Base-by-base conservation (phyloP, 768 basidiomycete genomes). In the Lactifluus hygrophoroides region DNA sequence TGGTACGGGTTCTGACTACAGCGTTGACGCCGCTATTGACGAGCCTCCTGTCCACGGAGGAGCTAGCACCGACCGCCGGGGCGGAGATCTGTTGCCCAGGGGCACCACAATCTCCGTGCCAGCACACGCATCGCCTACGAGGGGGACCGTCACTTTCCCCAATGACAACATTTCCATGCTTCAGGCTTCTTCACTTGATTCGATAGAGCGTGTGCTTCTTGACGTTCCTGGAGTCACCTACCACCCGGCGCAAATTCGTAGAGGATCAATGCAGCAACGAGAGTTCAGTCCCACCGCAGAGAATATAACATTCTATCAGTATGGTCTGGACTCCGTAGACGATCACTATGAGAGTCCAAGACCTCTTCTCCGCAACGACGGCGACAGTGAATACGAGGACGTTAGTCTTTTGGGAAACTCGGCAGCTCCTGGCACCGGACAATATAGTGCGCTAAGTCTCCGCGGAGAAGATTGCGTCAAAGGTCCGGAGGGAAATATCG, bases 131-230 rank as follows among this genome's bases (percentile, higher is more conserved):
- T 30, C 34, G 11, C 23, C 44, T 56, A 35, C 6, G 11, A n/a
- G 21, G n/a, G 50, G 32, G 14, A 11, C 34, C 0, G 27, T 19
- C 35, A 10, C 35, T n/a, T 25, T 25, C 35, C 35, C 42, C 7
- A 43, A 55, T 16, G 54, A 40, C 23, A 28, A 23, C 11, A 3
- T 45, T 51, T 46, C 54, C 16, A 14, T 34, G 21, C 21, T 25
- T 16, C 54, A 46, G 23, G 14, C 54, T 38, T 46, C 54, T 60
- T 60, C 59, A 27, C 54, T 51, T 1, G 59, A 56, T 28, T 56
- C 43, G 3, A 48, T 56, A 7, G 59, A 60, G 23, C 43, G 37
- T 5, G 59, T 49, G 27, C 53, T 51, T 50, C 54, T 38, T 5
- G 43, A 46, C 3, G 11, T 44, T 37, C 47, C 61, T 11, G 14